Evolutionary conservation across 495 filamentous ascomycete genomes (phyloP).

Genomic region (Astrocystis sublimbata): DNA sequence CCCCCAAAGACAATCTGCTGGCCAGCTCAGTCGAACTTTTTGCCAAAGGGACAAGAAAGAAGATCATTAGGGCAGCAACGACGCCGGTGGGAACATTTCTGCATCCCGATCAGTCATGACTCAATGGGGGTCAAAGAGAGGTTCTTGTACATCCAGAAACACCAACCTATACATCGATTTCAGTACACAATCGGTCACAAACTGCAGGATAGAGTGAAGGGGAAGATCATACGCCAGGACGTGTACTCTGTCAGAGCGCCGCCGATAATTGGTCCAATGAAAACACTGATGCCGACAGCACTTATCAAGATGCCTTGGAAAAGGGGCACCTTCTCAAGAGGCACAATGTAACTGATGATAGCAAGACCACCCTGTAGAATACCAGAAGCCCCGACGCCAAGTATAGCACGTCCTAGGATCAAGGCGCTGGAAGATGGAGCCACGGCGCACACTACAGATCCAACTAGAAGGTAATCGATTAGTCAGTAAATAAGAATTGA

Average conservation of each 20-base stretch:
- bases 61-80: constrained; percentile 55
- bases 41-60: constrained; percentile 51
- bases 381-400: constrained; percentile 39
- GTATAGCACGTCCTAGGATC: constrained; percentile 48
- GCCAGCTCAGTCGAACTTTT: constrained; percentile 32
- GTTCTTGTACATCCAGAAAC: constrained; percentile 20
- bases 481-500: no score
- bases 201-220: no score
- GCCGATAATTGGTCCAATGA: constrained; percentile 61
- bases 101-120: no score
- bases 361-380: constrained; percentile 36
- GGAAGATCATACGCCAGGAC: constrained; percentile 70
- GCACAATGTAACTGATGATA: constrained; percentile 30
- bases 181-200: no score
- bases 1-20: constrained; percentile 27
- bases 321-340: constrained; percentile 35
- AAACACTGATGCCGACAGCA: constrained; percentile 64
- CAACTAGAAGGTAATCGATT: constrained; percentile 19
- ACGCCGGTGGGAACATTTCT: constrained; percentile 68
- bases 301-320: constrained; percentile 35
- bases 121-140: no score
- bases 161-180: constrained; percentile 41
- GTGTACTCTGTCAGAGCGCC: constrained; percentile 45
- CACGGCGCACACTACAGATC: constrained; percentile 45
- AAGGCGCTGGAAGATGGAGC: constrained; percentile 42